These are phyloP conservation scores for Avena atlantica DNA, from an alignment of 176 grass and related monocot genomes.

Conservation along the genomic window DNA sequence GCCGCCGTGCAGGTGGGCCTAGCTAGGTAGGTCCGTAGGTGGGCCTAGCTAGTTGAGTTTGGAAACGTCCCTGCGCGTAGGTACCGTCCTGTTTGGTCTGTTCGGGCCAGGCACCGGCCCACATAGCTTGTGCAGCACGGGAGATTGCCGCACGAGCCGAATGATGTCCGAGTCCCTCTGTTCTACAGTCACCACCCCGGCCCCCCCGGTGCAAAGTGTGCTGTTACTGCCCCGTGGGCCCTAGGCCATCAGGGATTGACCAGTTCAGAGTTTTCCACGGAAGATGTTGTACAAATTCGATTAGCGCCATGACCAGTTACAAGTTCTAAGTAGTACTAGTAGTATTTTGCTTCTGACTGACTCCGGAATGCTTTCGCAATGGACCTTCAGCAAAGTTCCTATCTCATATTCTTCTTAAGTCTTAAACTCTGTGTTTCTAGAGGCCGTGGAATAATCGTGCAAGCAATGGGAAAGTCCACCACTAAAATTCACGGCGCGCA, in stretches of 20 bases:
- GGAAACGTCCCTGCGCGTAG: no score
- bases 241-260: not conserved
- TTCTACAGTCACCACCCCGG: not conserved
- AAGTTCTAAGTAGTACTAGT: no score
- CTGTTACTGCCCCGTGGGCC: not conserved
- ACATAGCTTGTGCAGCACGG: slow-evolving; percentile 38
- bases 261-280: not conserved
- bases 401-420: not conserved
- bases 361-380: not conserved
- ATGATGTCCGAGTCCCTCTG: no score
- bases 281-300: not conserved
- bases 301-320: not conserved
- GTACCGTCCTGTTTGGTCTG: not conserved
- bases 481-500: not conserved
- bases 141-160: slow-evolving; percentile 3
- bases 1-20: no score
- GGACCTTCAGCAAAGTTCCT: no score
- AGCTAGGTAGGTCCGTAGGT: no score
- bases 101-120: not conserved
- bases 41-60: no score
- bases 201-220: no score
- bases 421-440: not conserved
- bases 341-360: not conserved
- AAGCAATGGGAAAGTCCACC: not conserved
- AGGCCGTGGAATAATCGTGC: not conserved